Base-by-base conservation (phyloP, 257 asterid species). In the Ligustrum vulgare region DNA sequence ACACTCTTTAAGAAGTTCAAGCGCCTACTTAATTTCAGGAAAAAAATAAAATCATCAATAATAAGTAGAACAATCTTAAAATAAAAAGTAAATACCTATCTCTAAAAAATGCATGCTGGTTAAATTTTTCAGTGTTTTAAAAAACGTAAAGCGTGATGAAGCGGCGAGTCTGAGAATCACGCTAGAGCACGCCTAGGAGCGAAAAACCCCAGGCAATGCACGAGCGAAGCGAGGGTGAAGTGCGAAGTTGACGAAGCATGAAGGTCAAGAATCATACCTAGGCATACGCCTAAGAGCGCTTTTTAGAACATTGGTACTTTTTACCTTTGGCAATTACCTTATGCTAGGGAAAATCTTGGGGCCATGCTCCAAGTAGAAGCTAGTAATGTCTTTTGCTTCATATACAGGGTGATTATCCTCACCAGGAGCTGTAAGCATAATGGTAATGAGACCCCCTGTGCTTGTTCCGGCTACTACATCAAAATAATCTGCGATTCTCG, bases 381-480 rank as follows among this genome's bases (percentile, higher is more conserved):
- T 72, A 7, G 80, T n/a, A 33, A 82, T 56, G 39, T 78, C 70
- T 32, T 41, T 67, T n/a, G 85, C 85, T 23, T 43, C 39, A 36
- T 49, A 82, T 20, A 74, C 20, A 3, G 85, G 82, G 8, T 72
- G 80, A 72, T 75, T 82, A 37, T 74, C 78, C 9, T 36, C 56
- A 12, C 62, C 71, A 22, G 82, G 83, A 35, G 85, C 82, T 23
- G 82, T 43, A 11, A 82, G 70, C 85, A 82, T 78, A 20, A 67
- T 63, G 9, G 85, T 66, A 39, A 75, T 69, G 35, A 82, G 7
- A 33, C 78, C 85, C 25, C 80, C 82, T 56, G 83, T 78, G 37
- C 85, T 82, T 39, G 80, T 82, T 45, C 82, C 85, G 0, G 85
- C 85, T 36, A 78, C 9, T 13, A 81, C 82, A 41, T 81, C 85